Evolutionary conservation across 805 yeast genomes (phyloP).

Genomic region (Ogataea nitratoaversa): DNA sequence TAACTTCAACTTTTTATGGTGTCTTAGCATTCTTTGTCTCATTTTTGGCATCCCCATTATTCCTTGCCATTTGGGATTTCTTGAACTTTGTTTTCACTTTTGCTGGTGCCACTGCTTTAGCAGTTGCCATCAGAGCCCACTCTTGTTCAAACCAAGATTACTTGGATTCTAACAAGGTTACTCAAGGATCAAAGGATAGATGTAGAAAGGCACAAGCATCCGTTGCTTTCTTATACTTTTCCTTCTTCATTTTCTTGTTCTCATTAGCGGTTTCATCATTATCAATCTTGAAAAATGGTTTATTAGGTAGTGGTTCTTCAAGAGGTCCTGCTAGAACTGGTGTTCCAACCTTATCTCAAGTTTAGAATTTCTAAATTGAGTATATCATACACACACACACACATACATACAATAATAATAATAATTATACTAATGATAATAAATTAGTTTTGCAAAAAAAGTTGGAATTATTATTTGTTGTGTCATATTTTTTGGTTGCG

Average conservation of each 20-base stretch:
- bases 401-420: too few relatives aligned
- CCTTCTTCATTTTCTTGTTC: conserved; percentile 70
- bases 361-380: conserved; percentile 36
- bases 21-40: conserved; percentile 69
- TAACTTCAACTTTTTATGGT: conserved; percentile 79
- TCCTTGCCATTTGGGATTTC: conserved; percentile 74
- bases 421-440: too few relatives aligned
- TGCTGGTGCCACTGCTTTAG: conserved; percentile 92
- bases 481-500: too few relatives aligned
- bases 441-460: too few relatives aligned
- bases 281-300: conserved; percentile 52
- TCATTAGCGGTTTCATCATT: conserved; percentile 49
- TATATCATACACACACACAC: too few relatives aligned
- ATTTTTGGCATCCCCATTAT: conserved; percentile 82
- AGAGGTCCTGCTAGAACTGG: conserved; percentile 67
- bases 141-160: conserved; percentile 72
- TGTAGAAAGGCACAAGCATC: conserved; percentile 94
- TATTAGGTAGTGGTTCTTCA: conserved; percentile 46
- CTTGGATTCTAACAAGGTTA: conserved; percentile 58
- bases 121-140: conserved; percentile 83
- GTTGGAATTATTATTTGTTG: too few relatives aligned
- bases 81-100: conserved; percentile 88
- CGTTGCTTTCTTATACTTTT: conserved; percentile 78
- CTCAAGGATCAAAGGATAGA: conserved; percentile 76
- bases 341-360: conserved; percentile 88